Base-by-base conservation (phyloP, 2,329 filamentous ascomycete species). In the Drechslera avenae region DNA sequence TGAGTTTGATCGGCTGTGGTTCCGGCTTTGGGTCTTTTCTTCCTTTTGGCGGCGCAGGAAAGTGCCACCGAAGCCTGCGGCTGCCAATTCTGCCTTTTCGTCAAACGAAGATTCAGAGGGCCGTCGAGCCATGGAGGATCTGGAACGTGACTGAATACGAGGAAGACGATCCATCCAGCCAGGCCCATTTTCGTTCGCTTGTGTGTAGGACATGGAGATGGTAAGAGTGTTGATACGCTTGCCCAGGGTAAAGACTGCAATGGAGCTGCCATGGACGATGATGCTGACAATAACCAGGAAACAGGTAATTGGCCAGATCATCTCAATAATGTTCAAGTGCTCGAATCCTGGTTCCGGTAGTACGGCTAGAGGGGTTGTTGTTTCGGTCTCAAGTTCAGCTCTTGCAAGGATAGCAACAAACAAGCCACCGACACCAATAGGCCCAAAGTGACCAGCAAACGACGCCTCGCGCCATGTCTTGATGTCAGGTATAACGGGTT, bases 221-320 rank as follows among this genome's bases (percentile, higher is more conserved):
- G 90, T 92, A 60, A 99, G 77, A 0, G 94, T 97, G 76, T 97
- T 97, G 83, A 99, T 99, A 54, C 90, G 92, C 75, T 97, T 99
- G 64, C 94, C 94, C 1, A 99, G 84, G 0, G 94, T 97, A 66
- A 99, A 99, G 7, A 99, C 94, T 4, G 94, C 94, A 63, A 99
- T 89, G 0, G 94, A 97, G n/a, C 94, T 97, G 17, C 94, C 94
- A 67, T 99, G 94, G 1, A 99, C 90, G 31, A 97, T 76, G 64
- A 99, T 99, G 10, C 94, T 99, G 3, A 89, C 83, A 45, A 99
- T 90, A 54, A 99, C 93, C 66, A 99, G 79, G 74, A 99, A 99
- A 0, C 90, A 91, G 0, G 90, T 90, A 51, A 99, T 92, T 0
- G 94, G 94, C 94, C 94, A 99, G 39, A 99, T 95, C 21, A 96